These are phyloP conservation scores for Agaricus bisporus DNA, from an alignment of 768 basidiomycete genomes.

Conservation along the genomic window DNA sequence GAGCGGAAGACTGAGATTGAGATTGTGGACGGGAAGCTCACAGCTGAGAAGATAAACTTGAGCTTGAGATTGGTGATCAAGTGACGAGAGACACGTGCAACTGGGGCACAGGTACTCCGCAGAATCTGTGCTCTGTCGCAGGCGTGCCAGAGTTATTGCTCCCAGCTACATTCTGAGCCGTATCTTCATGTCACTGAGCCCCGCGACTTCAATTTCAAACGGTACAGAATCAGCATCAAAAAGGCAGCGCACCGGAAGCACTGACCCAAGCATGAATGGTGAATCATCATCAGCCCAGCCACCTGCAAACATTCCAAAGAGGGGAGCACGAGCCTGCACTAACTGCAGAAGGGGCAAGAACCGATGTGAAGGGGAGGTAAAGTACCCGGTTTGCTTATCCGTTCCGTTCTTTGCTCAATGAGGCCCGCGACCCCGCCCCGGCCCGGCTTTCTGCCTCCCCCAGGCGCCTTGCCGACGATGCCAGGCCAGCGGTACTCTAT, in stretches of 20 bases:
- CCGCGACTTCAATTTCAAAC: conserved; percentile 51
- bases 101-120: conserved; percentile 19
- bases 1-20: background rate
- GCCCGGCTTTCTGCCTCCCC: conserved; percentile 47
- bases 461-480: conserved; percentile 90
- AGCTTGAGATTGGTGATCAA: conserved; percentile 15
- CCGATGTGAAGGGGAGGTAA: conserved; percentile 87
- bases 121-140: conserved; percentile 17
- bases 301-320: conserved; percentile 72
- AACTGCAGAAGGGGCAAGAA: conserved; percentile 90
- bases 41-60: too few relatives aligned
- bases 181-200: conserved; percentile 58
- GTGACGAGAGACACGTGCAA: conserved; percentile 25
- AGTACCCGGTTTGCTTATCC: conserved; percentile 27
- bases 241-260: conserved; percentile 45
- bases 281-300: conserved; percentile 27
- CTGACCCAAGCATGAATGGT: conserved; percentile 28
- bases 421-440: conserved; percentile 70
- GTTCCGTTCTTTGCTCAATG: conserved; percentile 45
- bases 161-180: conserved; percentile 9
- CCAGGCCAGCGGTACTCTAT: conserved; percentile 72
- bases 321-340: conserved; percentile 85
- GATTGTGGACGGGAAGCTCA: background rate
- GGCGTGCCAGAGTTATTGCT: conserved; percentile 13
- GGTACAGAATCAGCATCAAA: conserved; percentile 49